These are phyloP conservation scores for Bremia lactucae DNA, from an alignment of 352 stramenopile genomes.

Conservation along the genomic window DNA sequence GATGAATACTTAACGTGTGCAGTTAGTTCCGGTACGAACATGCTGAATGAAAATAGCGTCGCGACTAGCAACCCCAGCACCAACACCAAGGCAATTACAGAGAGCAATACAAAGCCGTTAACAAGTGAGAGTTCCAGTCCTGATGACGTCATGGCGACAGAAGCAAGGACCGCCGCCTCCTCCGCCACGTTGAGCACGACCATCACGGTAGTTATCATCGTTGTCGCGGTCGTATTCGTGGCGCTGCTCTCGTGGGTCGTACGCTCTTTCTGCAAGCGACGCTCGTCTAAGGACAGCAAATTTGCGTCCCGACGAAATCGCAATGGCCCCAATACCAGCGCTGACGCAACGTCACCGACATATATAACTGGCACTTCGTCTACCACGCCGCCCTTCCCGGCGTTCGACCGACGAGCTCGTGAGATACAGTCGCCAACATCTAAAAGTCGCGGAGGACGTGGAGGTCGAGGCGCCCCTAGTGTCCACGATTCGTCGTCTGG, in stretches of 20 bases:
- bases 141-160: background rate
- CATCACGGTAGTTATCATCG: slow-evolving; percentile 18
- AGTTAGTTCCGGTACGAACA: slow-evolving; percentile 1
- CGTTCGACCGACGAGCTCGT: slow-evolving; percentile 18
- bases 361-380: slow-evolving; percentile 15
- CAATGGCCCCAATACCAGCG: slow-evolving; percentile 4
- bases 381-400: slow-evolving; percentile 19
- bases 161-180: slow-evolving; percentile 1
- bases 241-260: slow-evolving; percentile 20
- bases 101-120: slow-evolving; percentile 7
- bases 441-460: background rate
- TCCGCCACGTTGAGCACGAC: slow-evolving; percentile 14
- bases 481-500: slow-evolving; percentile 1
- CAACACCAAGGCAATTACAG: slow-evolving; percentile 8
- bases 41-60: slow-evolving; percentile 7
- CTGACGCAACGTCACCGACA: slow-evolving; percentile 14
- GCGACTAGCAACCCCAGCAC: background rate
- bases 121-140: slow-evolving; percentile 2
- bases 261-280: slow-evolving; percentile 15
- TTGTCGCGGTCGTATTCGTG: slow-evolving; percentile 22
- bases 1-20: slow-evolving; percentile 20
- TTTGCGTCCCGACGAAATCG: slow-evolving; percentile 4
- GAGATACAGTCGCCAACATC: slow-evolving; percentile 9
- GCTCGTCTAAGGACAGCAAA: slow-evolving; percentile 8
- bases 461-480: slow-evolving; percentile 2